Percentiles rank a stretch among this genome's conserved stretches.
Evolutionary conservation across 441 rosid species (phyloP).

Genomic region (Flueggea neowawraea): DNA sequence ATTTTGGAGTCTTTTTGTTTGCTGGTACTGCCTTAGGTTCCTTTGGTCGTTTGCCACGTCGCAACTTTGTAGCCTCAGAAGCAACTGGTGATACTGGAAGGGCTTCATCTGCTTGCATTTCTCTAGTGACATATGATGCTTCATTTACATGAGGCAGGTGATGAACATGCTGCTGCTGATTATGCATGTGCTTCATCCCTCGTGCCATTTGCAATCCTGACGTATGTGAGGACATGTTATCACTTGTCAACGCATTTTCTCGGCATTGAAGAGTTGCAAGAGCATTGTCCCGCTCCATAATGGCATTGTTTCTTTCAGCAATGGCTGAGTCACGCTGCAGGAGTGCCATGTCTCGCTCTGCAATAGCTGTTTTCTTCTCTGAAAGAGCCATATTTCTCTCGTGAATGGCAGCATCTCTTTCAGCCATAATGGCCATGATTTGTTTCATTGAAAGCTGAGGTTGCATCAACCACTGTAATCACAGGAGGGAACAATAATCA

Average conservation of each 20-base stretch:
- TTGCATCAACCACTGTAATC: conserved; percentile 87
- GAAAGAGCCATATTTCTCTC: conserved; percentile 88
- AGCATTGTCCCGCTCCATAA: conserved; percentile 84
- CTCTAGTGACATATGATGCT: conserved; percentile 50
- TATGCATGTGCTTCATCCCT: conserved; percentile 79
- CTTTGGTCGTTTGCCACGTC: conserved; percentile 67
- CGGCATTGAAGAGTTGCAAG: conserved; percentile 81
- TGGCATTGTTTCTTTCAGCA: conserved; percentile 84
- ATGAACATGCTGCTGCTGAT: conserved; percentile 59
- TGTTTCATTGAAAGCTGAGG: conserved; percentile 98
- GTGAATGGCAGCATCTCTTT: conserved; percentile 91
- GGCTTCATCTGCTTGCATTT: conserved; percentile 50
- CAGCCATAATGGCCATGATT: conserved; percentile 94
- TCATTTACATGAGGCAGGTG: conserved; percentile 53
- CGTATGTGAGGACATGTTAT: conserved; percentile 56
- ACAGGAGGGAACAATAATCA: conserved; percentile 18
- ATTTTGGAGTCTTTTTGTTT: conserved; percentile 63
- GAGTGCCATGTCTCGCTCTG: conserved; percentile 92
- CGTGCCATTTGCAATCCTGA: conserved; percentile 83
- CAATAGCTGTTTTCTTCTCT: conserved; percentile 86
- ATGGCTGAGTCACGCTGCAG: conserved; percentile 93
- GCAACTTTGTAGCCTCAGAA: conserved; percentile 56
- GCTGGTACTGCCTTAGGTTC: conserved; percentile 47
- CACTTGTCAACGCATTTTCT: conserved; percentile 61
- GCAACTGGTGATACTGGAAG: conserved; percentile 44